Conservation (phyloP, 805 yeast genomes). For the Candida patagonica region DNA sequence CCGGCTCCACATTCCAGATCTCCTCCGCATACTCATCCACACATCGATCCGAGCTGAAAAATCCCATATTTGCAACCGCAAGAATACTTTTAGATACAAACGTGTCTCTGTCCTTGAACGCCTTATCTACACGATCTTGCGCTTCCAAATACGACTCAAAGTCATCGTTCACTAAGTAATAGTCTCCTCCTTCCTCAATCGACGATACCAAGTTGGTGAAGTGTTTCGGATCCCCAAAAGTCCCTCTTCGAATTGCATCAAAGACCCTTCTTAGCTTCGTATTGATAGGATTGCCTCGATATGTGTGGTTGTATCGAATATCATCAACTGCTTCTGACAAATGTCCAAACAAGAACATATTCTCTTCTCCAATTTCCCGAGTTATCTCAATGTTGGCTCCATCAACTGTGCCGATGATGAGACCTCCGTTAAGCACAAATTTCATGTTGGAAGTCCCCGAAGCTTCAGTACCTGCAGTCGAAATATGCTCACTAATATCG, state of each 20-base stretch:
- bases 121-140: constrained; percentile 65
- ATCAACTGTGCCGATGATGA: constrained; percentile 90
- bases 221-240: constrained; percentile 56
- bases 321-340: constrained; percentile 85
- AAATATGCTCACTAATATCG: constrained; percentile 85
- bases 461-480: constrained; percentile 96
- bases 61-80: constrained; percentile 88
- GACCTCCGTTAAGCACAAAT: constrained; percentile 88
- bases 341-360: constrained; percentile 85
- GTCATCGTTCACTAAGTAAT: constrained; percentile 81
- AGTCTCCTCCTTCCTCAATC: constrained; percentile 66
- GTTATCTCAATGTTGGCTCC: constrained; percentile 96
- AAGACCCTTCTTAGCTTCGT: constrained; percentile 55
- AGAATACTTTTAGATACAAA: constrained; percentile 74
- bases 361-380: constrained; percentile 87
- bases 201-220: constrained; percentile 61
- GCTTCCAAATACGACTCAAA: constrained; percentile 81
- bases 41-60: constrained; percentile 84
- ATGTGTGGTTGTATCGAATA: constrained; percentile 64
- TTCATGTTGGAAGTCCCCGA: constrained; percentile 96
- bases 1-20: constrained; percentile 87
- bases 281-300: constrained; percentile 51
- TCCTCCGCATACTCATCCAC: constrained; percentile 86
- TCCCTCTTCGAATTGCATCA: constrained; percentile 53
- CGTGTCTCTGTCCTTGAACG: constrained; percentile 51